A percentile compares a stretch with the other conserved stretches of the same genome.
These are phyloP conservation scores for Phytophthora pinifolia DNA, from an alignment of 352 stramenopile species.

Conservation along the genomic window DNA sequence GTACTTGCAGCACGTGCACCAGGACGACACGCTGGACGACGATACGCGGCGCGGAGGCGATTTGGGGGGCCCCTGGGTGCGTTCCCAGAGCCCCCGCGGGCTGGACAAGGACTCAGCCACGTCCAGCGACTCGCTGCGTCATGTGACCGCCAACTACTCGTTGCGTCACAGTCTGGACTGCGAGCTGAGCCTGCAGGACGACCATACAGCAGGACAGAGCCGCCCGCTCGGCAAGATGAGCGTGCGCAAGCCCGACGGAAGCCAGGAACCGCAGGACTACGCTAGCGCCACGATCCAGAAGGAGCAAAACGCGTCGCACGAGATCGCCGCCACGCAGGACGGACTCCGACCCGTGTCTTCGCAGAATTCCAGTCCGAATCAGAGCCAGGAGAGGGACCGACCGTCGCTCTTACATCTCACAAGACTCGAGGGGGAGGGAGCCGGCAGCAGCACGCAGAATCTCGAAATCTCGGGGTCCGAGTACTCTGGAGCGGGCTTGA, in stretches of 20 bases:
- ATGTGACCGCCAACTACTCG: slow-evolving; percentile 44
- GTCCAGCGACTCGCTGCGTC: slow-evolving; percentile 61
- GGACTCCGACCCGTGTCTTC: slow-evolving; percentile 4
- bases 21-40: slow-evolving; percentile 67
- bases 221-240: slow-evolving; percentile 32
- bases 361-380: slow-evolving; percentile 11
- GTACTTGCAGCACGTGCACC: slow-evolving; percentile 85
- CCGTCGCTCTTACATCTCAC: slow-evolving; percentile 23
- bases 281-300: slow-evolving; percentile 21
- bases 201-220: slow-evolving; percentile 1
- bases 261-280: slow-evolving; percentile 18
- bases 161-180: slow-evolving; percentile 39
- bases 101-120: slow-evolving; percentile 63
- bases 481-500: slow-evolving; percentile 27
- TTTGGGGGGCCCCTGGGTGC: slow-evolving; percentile 44
- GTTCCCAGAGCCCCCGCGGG: slow-evolving; percentile 45
- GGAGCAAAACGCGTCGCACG: slow-evolving; percentile 17
- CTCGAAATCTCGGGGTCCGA: slow-evolving; percentile 37
- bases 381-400: slow-evolving; percentile 19
- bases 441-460: slow-evolving; percentile 25
- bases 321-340: slow-evolving; percentile 18
- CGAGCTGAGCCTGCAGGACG: slow-evolving; percentile 31
- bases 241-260: slow-evolving; percentile 26
- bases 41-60: slow-evolving; percentile 43
- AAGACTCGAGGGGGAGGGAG: slow-evolving; percentile 25